Percentiles rank a stretch among this genome's conserved stretches.
Conservation (phyloP, 148 eudicot species). For the Rhododendron mucronatum region DNA sequence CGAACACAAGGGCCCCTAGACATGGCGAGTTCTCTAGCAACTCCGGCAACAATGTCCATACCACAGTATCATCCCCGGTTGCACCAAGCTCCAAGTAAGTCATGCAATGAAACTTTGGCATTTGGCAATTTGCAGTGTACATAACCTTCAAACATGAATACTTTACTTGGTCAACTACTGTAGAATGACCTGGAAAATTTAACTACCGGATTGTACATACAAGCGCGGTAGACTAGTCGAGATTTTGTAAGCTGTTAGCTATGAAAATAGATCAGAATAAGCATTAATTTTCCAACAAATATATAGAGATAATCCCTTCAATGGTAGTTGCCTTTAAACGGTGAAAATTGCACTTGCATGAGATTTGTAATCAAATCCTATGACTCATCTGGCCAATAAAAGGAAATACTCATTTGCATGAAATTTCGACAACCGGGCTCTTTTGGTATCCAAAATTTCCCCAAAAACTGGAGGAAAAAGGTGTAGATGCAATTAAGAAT, state of each 20-base stretch:
- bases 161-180: not conserved
- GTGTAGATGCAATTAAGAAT: too few species aligned
- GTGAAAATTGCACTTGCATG: too few species aligned
- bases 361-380: too few species aligned
- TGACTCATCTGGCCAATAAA: too few species aligned
- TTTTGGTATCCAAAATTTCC: too few species aligned
- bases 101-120: not conserved
- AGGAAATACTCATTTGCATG: too few species aligned
- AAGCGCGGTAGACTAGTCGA: not conserved
- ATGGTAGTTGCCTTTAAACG: too few species aligned
- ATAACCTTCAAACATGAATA: not conserved
- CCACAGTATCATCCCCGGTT: not conserved
- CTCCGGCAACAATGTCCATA: not conserved
- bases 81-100: not conserved
- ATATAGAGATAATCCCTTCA: too few species aligned
- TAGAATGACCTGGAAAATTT: not conserved
- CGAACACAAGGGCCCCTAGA: not conserved
- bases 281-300: not conserved
- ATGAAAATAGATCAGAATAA: not conserved
- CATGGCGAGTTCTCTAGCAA: not conserved
- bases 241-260: not conserved
- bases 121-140: not conserved
- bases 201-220: not conserved
- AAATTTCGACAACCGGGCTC: too few species aligned
- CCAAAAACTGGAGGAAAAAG: too few species aligned